Evolutionary conservation across 495 filamentous ascomycete genomes (phyloP), one percentile per base, ranked within the genome.

Genomic region (Aspergillus leporis): DNA sequence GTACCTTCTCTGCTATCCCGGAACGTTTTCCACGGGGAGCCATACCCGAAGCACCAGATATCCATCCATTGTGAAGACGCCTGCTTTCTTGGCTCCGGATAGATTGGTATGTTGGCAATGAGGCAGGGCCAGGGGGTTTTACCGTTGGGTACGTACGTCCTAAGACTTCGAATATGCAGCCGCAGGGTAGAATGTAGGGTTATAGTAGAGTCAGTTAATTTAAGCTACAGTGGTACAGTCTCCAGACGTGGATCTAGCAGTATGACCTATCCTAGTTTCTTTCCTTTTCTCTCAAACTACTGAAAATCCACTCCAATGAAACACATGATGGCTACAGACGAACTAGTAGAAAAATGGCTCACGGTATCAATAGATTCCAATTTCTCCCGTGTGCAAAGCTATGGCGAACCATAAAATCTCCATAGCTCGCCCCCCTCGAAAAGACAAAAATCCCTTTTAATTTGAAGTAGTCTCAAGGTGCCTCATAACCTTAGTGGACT

Each of bases 401-500:
- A 28, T 3, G 25, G 25, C 25, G 25, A 28, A 28, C 25, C 36
- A 40, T 40, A n/a, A n/a, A n/a, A n/a, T n/a, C n/a, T n/a, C n/a
- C n/a, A n/a, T n/a, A n/a, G n/a, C n/a, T n/a, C n/a, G n/a, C n/a
- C n/a, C n/a, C n/a, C n/a, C n/a, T n/a, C n/a, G n/a, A n/a, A 22
- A 47, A 22, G 3, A 47, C 16, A n/a, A 47, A 10, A 18, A 21
- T 47, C 43, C 43, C 19, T 23, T 21, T 47, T 22, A 47, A 52
- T 52, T 53, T 54, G 43, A 54, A 54, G 51, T 54, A 43, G 36
- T 1, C n/a, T 41, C 31, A 36, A 47, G 43, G 43, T 47, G 5
- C 19, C 34, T 40, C 36, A 54, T 40, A 54, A 54, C 34, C 51
- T 54, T 54, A 54, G 51, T 54, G 36, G 51, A 47, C 43, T 47